phyloP scores from a whole-genome alignment of 164 flowering plant genomes.

The Pachysandra terminalis region DNA sequence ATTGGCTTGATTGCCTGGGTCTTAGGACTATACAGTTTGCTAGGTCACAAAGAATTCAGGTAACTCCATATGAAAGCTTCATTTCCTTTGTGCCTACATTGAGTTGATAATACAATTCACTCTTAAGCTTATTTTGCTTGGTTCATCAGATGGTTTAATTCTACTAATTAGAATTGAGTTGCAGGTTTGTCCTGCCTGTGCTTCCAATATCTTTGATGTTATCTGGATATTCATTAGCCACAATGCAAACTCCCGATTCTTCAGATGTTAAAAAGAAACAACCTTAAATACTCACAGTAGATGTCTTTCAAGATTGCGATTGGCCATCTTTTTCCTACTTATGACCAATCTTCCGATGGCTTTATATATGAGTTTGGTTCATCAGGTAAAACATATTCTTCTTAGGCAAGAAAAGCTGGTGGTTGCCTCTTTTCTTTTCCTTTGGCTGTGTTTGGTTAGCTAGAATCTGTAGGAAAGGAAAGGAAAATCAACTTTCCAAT shows the following conservation, averaged over 20 bases:
- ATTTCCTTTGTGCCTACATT: not conserved
- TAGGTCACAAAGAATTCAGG: constrained; percentile 99
- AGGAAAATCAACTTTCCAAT: no score
- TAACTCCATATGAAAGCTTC: constrained; percentile 13
- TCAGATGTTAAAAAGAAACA: constrained; percentile 25
- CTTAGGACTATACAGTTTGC: constrained; percentile 67
- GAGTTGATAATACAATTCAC: not conserved
- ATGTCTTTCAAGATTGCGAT: constrained; percentile 30
- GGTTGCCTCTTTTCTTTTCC: not conserved
- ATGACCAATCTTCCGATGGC: constrained; percentile 90
- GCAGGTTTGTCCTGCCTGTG: constrained; percentile 92
- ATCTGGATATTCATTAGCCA: constrained; percentile 68
- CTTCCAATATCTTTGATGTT: constrained; percentile 89
- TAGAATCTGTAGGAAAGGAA: no score
- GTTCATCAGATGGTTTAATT: constrained; percentile 8
- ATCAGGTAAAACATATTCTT: constrained; percentile 58
- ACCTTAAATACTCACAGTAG: constrained; percentile 14
- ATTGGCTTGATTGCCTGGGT: constrained; percentile 78
- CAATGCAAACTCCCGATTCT: constrained; percentile 21
- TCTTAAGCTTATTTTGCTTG: not conserved
- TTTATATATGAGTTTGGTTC: constrained; percentile 82
- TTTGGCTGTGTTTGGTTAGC: no score
- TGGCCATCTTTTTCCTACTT: constrained; percentile 59
- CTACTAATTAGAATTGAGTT: constrained; percentile 20
- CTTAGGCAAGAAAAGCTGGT: not conserved